Evolutionary conservation across 129 eudicot genomes (phyloP), one percentile per base, ranked within the genome.

Genomic region (Apium graveolens): DNA sequence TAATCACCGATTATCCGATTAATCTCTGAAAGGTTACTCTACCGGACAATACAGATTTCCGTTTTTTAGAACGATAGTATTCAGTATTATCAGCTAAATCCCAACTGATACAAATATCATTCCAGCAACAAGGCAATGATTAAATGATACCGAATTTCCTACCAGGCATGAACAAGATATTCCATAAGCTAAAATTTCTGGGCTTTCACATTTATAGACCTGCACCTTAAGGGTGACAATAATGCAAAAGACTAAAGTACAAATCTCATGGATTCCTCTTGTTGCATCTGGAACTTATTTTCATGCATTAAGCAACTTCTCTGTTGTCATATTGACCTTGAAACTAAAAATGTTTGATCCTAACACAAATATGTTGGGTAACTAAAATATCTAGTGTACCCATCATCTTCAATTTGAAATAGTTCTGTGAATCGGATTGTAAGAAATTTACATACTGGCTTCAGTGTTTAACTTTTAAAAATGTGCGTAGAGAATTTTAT

Each of bases 281-380:
- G 24, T 57, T 37, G 39, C 17, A 48, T 60, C 24, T 51, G 4
- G 24, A 51, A 32, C 31, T 77, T 31, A 41, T 32, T 18, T 55
- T 76, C 45, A 77, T n/a, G 55, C 29, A 34, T 60, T 57, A 57
- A 57, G 73, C 48, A 77, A 60, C 43, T 76, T 37, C 44, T 76
- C 29, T 32, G 38, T 76, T 34, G 57, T 48, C 5, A 32, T 21
- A 29, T 16, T 14, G 2, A 31, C 21, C 49, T 49, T 32, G 65
- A 49, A 51, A 17, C 10, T 76, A 34, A 7, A 49, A 51, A 76
- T 10, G 16, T 18, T 76, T 45, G 60, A 20, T 46, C 27, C 20
- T 11, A 55, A 41, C 27, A 37, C 21, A 53, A 51, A 11, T 9
- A 66, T 11, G 21, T 13, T 10, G 27, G 57, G 70, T 55, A 55